Conservation (phyloP, 2,329 filamentous ascomycete species). For the Ceratocystis variospora region DNA sequence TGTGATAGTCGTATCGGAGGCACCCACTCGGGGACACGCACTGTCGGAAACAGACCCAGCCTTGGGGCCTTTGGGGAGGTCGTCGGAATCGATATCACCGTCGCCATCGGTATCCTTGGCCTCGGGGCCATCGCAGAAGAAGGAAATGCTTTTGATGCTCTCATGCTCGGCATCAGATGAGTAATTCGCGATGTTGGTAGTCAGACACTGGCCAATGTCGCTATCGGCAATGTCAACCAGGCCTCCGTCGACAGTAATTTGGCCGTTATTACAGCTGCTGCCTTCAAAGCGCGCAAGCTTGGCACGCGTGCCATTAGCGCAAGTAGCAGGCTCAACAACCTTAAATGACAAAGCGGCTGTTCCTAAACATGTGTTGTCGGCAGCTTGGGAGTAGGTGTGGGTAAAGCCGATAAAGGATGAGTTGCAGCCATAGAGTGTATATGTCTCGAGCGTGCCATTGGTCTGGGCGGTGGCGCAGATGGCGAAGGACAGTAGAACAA, state of each 20-base stretch:
- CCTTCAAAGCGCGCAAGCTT: constrained; percentile 20
- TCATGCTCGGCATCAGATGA: constrained; percentile 16
- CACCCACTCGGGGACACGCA: constrained; percentile 15
- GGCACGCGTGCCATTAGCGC: constrained; percentile 20
- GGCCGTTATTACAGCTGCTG: constrained; percentile 18
- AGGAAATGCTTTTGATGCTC: constrained; percentile 15
- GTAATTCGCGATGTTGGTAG: constrained; percentile 10
- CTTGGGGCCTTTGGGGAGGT: constrained; percentile 15
- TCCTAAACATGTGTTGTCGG: constrained; percentile 19
- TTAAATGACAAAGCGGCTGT: constrained; percentile 18
- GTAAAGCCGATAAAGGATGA: constrained; percentile 11
- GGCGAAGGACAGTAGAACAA: not conserved
- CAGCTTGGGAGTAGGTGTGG: constrained; percentile 14
- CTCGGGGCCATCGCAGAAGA: constrained; percentile 18
- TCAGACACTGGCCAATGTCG: constrained; percentile 16
- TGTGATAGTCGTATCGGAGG: not conserved
- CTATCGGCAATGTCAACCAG: constrained; percentile 17
- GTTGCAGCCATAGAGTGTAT: constrained; percentile 17
- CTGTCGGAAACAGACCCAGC: constrained; percentile 18
- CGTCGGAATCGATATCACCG: constrained; percentile 11
- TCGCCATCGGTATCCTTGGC: constrained; percentile 14
- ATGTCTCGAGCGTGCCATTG: constrained; percentile 18
- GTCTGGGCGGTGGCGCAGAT: constrained; percentile 10
- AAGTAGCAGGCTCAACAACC: constrained; percentile 17
- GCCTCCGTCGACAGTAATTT: constrained; percentile 18